phyloP scores from a whole-genome alignment of 768 basidiomycete species.

The Kockovaella imperatae region DNA sequence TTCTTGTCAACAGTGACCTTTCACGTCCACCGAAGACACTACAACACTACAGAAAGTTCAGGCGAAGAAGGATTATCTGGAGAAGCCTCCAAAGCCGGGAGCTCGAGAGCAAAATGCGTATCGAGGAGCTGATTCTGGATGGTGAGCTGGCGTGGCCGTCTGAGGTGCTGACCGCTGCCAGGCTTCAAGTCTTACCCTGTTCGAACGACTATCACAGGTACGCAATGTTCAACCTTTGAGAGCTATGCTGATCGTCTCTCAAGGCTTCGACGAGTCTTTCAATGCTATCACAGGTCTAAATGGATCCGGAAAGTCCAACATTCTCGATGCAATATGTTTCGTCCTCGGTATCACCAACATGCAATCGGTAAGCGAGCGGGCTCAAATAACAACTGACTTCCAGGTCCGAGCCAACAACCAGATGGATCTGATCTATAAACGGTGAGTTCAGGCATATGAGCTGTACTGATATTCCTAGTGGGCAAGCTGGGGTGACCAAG shows the following conservation, averaged over 20 bases:
- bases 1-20: too few relatives aligned
- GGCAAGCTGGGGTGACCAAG: constrained; percentile 92
- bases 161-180: constrained; percentile 30
- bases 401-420: constrained; percentile 59
- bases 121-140: constrained; percentile 91
- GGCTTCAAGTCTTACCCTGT: constrained; percentile 99
- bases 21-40: too few relatives aligned
- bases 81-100: too few relatives aligned
- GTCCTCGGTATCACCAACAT: constrained; percentile 96
- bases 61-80: too few relatives aligned
- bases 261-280: constrained; percentile 93
- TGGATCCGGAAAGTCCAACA: constrained; percentile 91
- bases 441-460: constrained; percentile 42
- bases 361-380: constrained; percentile 57
- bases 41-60: too few relatives aligned
- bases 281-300: constrained; percentile 87
- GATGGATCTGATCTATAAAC: constrained; percentile 97
- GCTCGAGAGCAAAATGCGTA: constrained; percentile 68
- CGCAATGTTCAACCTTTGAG: neutral
- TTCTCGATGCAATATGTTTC: constrained; percentile 98
- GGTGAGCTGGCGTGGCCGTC: constrained; percentile 48
- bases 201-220: constrained; percentile 72
- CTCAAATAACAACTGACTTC: neutral
- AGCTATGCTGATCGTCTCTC: neutral
- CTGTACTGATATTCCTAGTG: constrained; percentile 41